A percentile compares a stretch with the other conserved stretches of the same genome.
Conservation (phyloP, 257 asterid genomes). For the Jasminum sambac region DNA sequence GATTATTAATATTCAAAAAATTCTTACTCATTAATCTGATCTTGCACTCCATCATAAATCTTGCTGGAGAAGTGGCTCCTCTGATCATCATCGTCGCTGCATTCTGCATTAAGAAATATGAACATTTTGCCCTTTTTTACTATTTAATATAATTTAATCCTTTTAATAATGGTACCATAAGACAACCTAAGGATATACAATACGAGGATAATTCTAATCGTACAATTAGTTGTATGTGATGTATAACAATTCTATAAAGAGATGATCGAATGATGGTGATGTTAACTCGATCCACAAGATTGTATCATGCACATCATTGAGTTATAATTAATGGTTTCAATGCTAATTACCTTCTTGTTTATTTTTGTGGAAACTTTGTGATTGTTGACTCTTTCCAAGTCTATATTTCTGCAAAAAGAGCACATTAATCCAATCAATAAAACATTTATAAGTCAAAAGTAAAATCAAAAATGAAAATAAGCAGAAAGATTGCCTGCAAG, state of each 20-base stretch:
- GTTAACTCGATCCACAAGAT: no score
- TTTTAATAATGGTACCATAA: no score
- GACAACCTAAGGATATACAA: no score
- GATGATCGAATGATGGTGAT: no score
- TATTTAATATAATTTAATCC: no score
- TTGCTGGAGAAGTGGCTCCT: slow-evolving; percentile 32
- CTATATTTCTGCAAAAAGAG: slow-evolving; percentile 74
- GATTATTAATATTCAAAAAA: slow-evolving; percentile 13
- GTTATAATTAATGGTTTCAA: no score
- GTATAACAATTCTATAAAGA: no score
- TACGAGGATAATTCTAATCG: no score
- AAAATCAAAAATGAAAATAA: slow-evolving; percentile 8
- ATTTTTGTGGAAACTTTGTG: slow-evolving; percentile 40
- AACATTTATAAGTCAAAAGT: neutral
- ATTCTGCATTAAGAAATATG: slow-evolving; percentile 38
- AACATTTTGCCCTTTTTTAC: neutral
- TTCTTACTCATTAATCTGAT: slow-evolving; percentile 67
- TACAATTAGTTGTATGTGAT: no score
- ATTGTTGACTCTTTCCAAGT: slow-evolving; percentile 67
- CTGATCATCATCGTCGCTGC: slow-evolving; percentile 41
- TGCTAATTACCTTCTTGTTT: slow-evolving; percentile 51
- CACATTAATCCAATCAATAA: slow-evolving; percentile 13
- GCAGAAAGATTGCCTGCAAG: slow-evolving; percentile 56
- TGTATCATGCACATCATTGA: no score
- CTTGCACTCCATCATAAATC: slow-evolving; percentile 43